These are phyloP conservation scores for Malbranchea zuffiana DNA, from an alignment of 2,329 filamentous ascomycete genomes.

Conservation along the genomic window DNA sequence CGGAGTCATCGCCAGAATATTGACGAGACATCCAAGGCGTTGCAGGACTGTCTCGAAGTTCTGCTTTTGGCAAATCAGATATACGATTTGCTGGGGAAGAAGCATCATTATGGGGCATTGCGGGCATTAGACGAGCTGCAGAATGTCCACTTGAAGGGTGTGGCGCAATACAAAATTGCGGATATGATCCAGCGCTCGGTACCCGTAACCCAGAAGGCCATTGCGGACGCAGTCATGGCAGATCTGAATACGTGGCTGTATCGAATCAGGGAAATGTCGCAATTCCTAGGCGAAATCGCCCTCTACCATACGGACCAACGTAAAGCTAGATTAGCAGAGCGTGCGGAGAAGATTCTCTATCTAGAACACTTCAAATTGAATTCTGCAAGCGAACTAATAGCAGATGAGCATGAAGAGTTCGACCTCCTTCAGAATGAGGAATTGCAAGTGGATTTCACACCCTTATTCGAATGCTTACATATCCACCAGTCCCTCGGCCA, in stretches of 20 bases:
- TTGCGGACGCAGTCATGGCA: slow-evolving; percentile 92
- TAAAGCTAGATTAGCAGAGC: slow-evolving; percentile 68
- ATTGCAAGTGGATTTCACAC: slow-evolving; percentile 85
- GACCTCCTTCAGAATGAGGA: slow-evolving; percentile 94
- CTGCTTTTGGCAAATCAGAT: slow-evolving; percentile 87
- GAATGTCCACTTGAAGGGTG: slow-evolving; percentile 88
- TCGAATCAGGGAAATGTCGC: slow-evolving; percentile 86
- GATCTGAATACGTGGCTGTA: slow-evolving; percentile 96
- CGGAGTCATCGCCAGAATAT: slow-evolving; percentile 90
- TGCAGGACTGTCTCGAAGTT: slow-evolving; percentile 86
- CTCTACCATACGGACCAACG: slow-evolving; percentile 93
- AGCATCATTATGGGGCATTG: slow-evolving; percentile 90
- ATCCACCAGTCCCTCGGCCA: slow-evolving; percentile 93
- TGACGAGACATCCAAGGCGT: slow-evolving; percentile 75
- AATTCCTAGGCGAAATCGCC: slow-evolving; percentile 89
- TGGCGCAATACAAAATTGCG: slow-evolving; percentile 88
- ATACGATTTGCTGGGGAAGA: slow-evolving; percentile 79
- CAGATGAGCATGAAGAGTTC: slow-evolving; percentile 90
- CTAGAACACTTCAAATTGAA: slow-evolving; percentile 81
- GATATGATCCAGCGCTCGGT: slow-evolving; percentile 95
- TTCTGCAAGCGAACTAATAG: slow-evolving; percentile 88
- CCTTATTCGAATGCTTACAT: slow-evolving; percentile 86
- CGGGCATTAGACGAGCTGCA: slow-evolving; percentile 91
- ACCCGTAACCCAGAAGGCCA: slow-evolving; percentile 79
- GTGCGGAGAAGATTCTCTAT: slow-evolving; percentile 63